phyloP scores from a whole-genome alignment of 345 rosid species.

The Luvunga scandens region DNA sequence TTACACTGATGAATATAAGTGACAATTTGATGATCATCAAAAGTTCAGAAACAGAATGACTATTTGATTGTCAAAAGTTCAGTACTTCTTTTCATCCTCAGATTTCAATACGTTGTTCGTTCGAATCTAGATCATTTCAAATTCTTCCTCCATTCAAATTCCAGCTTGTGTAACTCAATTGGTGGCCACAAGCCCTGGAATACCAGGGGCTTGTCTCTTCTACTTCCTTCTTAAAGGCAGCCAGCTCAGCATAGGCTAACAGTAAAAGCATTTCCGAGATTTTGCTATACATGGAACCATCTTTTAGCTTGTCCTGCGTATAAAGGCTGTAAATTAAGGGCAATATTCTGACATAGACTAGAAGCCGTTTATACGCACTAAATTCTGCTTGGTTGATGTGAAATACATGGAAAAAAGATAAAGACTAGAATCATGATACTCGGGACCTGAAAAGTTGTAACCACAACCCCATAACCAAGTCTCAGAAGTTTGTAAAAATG shows the following conservation, averaged over 20 bases:
- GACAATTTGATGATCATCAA: no score
- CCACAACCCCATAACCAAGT: background rate
- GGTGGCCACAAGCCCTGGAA: slow-evolving; percentile 27
- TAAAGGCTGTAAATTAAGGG: background rate
- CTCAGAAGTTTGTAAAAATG: background rate
- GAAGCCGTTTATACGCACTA: background rate
- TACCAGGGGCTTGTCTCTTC: slow-evolving; percentile 72
- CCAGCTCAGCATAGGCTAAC: slow-evolving; percentile 61
- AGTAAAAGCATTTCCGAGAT: slow-evolving; percentile 66
- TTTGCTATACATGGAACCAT: slow-evolving; percentile 9
- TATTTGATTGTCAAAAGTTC: no score
- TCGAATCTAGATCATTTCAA: no score
- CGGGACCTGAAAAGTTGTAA: background rate
- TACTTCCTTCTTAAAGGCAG: slow-evolving; percentile 44
- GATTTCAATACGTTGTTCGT: no score
- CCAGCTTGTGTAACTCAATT: slow-evolving; percentile 76
- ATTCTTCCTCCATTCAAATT: slow-evolving; percentile 54
- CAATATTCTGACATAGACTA: background rate
- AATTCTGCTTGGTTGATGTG: no score
- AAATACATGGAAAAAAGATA: background rate
- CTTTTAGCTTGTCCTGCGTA: slow-evolving; percentile 45
- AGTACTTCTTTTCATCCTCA: no score
- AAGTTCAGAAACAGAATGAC: no score
- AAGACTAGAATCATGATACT: background rate
- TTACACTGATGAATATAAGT: no score